Percentiles rank a stretch among this genome's conserved stretches.
These are phyloP conservation scores for Solanum pinnatisectum DNA, from an alignment of 257 asterid genomes.

Conservation along the genomic window DNA sequence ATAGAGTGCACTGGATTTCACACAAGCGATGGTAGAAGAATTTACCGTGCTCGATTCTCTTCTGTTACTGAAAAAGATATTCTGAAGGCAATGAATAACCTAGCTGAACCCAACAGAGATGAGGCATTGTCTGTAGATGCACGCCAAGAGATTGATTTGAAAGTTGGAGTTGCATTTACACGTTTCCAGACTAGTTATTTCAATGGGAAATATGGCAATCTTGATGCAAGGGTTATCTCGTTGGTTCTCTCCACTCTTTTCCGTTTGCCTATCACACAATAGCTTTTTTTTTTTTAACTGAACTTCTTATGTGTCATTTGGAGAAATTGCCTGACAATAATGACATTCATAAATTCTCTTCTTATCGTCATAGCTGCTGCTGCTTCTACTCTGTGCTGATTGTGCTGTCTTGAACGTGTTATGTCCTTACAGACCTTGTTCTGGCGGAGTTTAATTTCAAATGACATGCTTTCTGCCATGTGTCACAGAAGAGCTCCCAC, in stretches of 20 bases:
- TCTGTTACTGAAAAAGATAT: conserved; percentile 89
- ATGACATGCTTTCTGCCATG: background rate
- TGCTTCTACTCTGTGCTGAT: background rate
- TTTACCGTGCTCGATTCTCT: conserved; percentile 83
- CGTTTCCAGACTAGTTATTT: conserved; percentile 85
- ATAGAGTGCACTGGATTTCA: conserved; percentile 73
- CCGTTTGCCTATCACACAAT: background rate
- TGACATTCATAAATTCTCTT: background rate
- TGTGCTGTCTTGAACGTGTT: background rate
- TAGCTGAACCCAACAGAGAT: conserved; percentile 68
- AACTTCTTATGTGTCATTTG: background rate
- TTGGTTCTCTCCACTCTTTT: conserved; percentile 29
- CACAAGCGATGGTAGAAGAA: conserved; percentile 45
- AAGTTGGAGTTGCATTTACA: conserved; percentile 96
- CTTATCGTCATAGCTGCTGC: background rate
- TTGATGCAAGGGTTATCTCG: conserved; percentile 94
- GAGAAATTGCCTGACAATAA: background rate
- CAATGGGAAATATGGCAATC: conserved; percentile 96
- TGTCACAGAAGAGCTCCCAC: background rate
- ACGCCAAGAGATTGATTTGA: conserved; percentile 94
- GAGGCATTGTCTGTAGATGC: conserved; percentile 94
- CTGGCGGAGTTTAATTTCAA: background rate
- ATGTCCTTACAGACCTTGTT: background rate
- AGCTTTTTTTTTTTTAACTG: background rate
- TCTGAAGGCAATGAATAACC: conserved; percentile 61